phyloP scores from a whole-genome alignment of 177 flowering plant genomes.

The Vitis hybrid region DNA sequence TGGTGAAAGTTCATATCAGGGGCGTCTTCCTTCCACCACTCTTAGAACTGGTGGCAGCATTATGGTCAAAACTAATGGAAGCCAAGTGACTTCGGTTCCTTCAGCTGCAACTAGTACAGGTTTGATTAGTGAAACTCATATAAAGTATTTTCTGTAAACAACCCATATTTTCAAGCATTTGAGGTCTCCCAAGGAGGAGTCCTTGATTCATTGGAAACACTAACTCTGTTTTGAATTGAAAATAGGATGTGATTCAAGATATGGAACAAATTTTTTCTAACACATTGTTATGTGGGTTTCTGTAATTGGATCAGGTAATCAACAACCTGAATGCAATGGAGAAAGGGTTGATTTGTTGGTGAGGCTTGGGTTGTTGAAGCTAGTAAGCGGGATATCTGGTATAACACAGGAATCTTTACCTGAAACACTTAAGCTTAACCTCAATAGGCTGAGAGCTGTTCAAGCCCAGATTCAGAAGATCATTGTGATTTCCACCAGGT shows the following conservation, averaged over 20 bases:
- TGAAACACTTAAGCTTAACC: constrained; percentile 80
- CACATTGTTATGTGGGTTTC: neutral
- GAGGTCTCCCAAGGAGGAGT: neutral
- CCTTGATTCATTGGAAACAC: neutral
- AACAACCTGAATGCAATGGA: constrained; percentile 72
- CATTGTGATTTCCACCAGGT: constrained; percentile 83
- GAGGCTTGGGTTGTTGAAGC: constrained; percentile 83
- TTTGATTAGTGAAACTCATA: constrained; percentile 4
- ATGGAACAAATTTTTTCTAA: neutral
- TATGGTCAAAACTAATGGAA: constrained; percentile 26
- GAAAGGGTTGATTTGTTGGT: constrained; percentile 68
- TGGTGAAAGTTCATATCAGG: constrained; percentile 31
- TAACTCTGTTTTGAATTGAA: neutral
- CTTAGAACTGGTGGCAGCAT: constrained; percentile 79
- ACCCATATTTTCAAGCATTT: neutral
- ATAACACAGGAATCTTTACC: constrained; percentile 63
- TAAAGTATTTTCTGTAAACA: neutral
- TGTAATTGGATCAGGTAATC: constrained; percentile 37
- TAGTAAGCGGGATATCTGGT: constrained; percentile 64
- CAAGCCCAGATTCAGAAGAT: constrained; percentile 87
- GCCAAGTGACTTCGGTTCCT: constrained; percentile 11
- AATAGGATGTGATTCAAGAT: neutral
- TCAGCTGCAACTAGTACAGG: constrained; percentile 13
- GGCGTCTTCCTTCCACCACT: constrained; percentile 44
- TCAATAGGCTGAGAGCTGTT: constrained; percentile 62